Percentiles rank a stretch among this genome's conserved stretches.
Conservation (phyloP, 257 asterid genomes). For the Solanum sejunctum region DNA sequence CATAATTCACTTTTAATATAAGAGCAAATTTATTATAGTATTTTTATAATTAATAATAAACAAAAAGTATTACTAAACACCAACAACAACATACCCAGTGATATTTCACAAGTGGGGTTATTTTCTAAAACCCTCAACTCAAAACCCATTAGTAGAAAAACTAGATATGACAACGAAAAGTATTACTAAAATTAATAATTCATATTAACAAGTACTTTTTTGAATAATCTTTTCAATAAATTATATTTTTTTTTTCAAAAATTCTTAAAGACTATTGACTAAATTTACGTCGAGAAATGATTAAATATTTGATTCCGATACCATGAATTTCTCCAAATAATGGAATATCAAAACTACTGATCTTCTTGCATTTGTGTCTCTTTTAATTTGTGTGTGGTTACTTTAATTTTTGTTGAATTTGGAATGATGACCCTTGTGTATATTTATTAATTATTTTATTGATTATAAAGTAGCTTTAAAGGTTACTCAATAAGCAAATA, state of each 20-base stretch:
- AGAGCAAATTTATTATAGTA: no score
- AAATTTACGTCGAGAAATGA: neutral
- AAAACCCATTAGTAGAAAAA: no score
- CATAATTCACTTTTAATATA: no score
- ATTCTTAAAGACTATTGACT: neutral
- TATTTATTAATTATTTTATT: neutral
- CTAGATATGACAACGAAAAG: no score
- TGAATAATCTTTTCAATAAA: no score
- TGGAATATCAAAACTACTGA: neutral
- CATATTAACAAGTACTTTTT: no score
- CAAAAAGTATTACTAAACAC: no score
- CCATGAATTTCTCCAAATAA: neutral
- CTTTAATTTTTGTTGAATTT: neutral
- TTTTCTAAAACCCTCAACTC: no score
- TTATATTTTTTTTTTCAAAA: neutral
- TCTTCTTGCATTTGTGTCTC: neutral
- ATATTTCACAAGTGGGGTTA: no score
- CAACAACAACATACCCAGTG: no score
- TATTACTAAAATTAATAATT: no score
- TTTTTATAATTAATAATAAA: no score
- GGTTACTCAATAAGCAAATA: neutral
- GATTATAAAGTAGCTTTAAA: neutral
- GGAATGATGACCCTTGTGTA: neutral
- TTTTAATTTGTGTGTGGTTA: neutral
- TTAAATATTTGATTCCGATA: neutral